phyloP scores from a whole-genome alignment of 164 flowering plant genomes.

The Amborella trichopoda region DNA sequence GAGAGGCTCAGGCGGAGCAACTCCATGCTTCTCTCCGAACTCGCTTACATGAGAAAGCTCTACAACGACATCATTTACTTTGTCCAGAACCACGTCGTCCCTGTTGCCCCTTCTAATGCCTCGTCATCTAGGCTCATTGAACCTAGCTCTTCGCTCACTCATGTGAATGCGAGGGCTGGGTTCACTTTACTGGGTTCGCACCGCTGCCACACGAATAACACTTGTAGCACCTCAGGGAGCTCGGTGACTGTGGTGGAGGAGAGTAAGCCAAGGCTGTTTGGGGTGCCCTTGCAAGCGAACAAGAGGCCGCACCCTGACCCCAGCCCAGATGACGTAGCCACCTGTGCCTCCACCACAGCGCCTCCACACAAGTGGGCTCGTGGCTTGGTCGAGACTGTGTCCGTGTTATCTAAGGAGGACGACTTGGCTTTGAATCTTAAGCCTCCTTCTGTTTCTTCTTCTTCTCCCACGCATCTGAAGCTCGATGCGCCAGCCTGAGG shows the following conservation, averaged over 20 bases:
- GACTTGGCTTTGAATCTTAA: too few relatives aligned
- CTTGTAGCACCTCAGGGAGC: not conserved
- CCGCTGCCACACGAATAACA: not conserved
- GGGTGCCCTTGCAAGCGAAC: conserved; percentile 34
- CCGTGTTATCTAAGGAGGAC: too few relatives aligned
- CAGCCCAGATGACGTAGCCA: too few relatives aligned
- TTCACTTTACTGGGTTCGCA: not conserved
- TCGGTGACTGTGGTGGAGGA: conserved; percentile 11
- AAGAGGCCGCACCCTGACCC: conserved; percentile 30
- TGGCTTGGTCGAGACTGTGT: too few relatives aligned
- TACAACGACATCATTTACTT: conserved; percentile 60
- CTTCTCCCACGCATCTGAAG: too few relatives aligned
- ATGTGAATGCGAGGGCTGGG: conserved; percentile 14
- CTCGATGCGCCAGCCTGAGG: too few relatives aligned
- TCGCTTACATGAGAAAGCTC: conserved; percentile 49
- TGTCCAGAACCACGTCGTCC: conserved; percentile 43
- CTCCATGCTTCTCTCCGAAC: conserved; percentile 46
- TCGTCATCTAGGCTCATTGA: conserved; percentile 2
- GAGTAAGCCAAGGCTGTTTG: conserved; percentile 35
- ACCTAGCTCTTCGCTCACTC: conserved; percentile 10
- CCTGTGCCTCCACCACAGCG: too few relatives aligned
- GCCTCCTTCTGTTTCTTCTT: too few relatives aligned
- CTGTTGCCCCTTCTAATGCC: conserved; percentile 8
- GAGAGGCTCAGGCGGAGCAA: conserved; percentile 30
- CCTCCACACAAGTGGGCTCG: too few relatives aligned